Evolutionary conservation across 208 protist genomes (phyloP).

Genomic region (Tetramitus jugosus): DNA sequence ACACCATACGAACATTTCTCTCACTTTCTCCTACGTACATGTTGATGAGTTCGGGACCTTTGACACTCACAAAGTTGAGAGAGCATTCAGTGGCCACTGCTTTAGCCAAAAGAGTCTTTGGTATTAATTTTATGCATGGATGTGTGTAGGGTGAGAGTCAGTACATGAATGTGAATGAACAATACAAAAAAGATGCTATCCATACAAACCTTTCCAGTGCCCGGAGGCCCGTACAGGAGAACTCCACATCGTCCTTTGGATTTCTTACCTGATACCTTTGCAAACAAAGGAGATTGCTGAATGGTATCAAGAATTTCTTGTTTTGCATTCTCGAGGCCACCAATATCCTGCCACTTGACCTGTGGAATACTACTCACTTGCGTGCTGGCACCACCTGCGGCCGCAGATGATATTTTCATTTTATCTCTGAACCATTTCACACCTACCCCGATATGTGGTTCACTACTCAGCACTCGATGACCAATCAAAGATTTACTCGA

Average conservation of each 20-base stretch:
- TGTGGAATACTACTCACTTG: slow-evolving; percentile 23
- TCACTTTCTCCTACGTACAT: slow-evolving; percentile 84
- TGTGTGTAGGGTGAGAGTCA: neutral
- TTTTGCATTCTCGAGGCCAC: slow-evolving; percentile 62
- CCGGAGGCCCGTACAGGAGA: slow-evolving; percentile 78
- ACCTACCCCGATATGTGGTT: too few species aligned
- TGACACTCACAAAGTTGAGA: slow-evolving; percentile 85
- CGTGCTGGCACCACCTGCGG: too few species aligned
- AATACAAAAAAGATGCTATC: neutral
- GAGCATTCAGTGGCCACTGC: slow-evolving; percentile 80
- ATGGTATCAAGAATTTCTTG: slow-evolving; percentile 56
- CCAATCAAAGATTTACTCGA: too few species aligned
- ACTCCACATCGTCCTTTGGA: slow-evolving; percentile 50
- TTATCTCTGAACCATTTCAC: too few species aligned
- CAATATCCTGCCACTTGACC: slow-evolving; percentile 65
- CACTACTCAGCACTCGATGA: too few species aligned
- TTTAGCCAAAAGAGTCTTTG: slow-evolving; percentile 81
- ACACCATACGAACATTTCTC: slow-evolving; percentile 69
- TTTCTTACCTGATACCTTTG: neutral
- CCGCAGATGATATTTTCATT: too few species aligned
- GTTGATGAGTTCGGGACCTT: slow-evolving; percentile 84
- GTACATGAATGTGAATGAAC: neutral
- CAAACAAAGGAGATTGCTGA: slow-evolving; percentile 26
- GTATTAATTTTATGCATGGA: slow-evolving; percentile 39
- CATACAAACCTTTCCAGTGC: slow-evolving; percentile 31